Conservation (phyloP, 2,329 filamentous ascomycete genomes). For the Corinectria fuckeliana region DNA sequence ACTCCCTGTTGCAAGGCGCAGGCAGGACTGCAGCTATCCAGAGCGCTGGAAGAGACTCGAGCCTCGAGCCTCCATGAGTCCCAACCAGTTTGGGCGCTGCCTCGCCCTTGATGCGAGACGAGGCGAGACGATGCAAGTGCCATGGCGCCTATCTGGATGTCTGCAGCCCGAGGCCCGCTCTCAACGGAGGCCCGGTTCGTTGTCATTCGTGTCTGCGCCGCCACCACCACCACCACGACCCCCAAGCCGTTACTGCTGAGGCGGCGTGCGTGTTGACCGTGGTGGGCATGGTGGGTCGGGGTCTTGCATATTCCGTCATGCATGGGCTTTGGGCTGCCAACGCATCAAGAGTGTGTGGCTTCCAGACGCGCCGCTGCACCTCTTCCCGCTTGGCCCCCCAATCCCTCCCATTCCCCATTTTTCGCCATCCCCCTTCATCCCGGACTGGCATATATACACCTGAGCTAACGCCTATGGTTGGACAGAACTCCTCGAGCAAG, state of each 20-base stretch:
- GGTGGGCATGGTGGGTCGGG: constrained; percentile 27
- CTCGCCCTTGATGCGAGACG: constrained; percentile 17
- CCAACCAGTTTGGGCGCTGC: constrained; percentile 31
- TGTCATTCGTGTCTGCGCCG: constrained; percentile 19
- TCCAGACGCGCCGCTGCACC: constrained; percentile 38
- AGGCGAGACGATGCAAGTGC: constrained; percentile 18
- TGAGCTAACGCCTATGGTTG: constrained; percentile 46
- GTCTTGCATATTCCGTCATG: constrained; percentile 65
- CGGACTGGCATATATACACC: constrained; percentile 41
- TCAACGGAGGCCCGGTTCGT: constrained; percentile 14
- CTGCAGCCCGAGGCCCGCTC: constrained; percentile 17
- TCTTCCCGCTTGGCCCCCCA: constrained; percentile 32
- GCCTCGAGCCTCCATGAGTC: constrained; percentile 13
- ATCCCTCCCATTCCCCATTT: constrained; percentile 33
- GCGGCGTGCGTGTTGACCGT: constrained; percentile 28
- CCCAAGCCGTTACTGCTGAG: constrained; percentile 19
- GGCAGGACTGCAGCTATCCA: constrained; percentile 33
- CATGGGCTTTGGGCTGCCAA: constrained; percentile 52
- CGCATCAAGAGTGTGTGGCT: constrained; percentile 47
- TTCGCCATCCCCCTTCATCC: constrained; percentile 32
- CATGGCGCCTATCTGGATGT: constrained; percentile 22
- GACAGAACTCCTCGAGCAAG: constrained; percentile 41
- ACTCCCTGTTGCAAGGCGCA: constrained; percentile 29
- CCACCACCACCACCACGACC: constrained; percentile 15
- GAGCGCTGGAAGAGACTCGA: constrained; percentile 27